A percentile compares a stretch with the other conserved stretches of the same genome.
Evolutionary conservation across 2,329 filamentous ascomycete genomes (phyloP).

Genomic region (Trichoderma citrinoviride): DNA sequence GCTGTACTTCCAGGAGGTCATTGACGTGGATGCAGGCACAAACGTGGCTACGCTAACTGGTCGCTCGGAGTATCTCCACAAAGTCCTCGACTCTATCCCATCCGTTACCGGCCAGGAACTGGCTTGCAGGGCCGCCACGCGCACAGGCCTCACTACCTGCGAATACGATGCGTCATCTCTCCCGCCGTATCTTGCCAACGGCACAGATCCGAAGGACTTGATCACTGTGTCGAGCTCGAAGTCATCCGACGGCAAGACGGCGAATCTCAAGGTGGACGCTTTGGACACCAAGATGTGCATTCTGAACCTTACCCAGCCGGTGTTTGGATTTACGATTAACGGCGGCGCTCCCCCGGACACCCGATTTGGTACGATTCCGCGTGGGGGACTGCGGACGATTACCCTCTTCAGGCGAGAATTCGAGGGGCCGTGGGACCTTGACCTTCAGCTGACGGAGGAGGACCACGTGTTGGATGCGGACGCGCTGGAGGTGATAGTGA

Average conservation of each 20-base stretch:
- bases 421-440: slow-evolving; percentile 70
- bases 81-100: slow-evolving; percentile 67
- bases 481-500: slow-evolving; percentile 60
- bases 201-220: slow-evolving; percentile 53
- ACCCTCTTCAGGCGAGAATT: slow-evolving; percentile 82
- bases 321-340: slow-evolving; percentile 62
- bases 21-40: slow-evolving; percentile 71
- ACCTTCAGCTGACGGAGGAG: slow-evolving; percentile 29
- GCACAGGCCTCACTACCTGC: slow-evolving; percentile 57
- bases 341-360: slow-evolving; percentile 58
- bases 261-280: slow-evolving; percentile 65
- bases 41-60: slow-evolving; percentile 70
- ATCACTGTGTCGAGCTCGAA: slow-evolving; percentile 53
- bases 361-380: slow-evolving; percentile 62
- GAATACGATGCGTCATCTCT: slow-evolving; percentile 63
- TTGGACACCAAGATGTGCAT: slow-evolving; percentile 77
- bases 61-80: slow-evolving; percentile 62
- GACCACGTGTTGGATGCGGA: slow-evolving; percentile 25
- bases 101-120: slow-evolving; percentile 63
- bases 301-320: slow-evolving; percentile 66
- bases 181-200: slow-evolving; percentile 57
- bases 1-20: slow-evolving; percentile 77
- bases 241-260: slow-evolving; percentile 44
- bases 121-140: slow-evolving; percentile 47
- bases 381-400: slow-evolving; percentile 64